Base-by-base conservation (phyloP, 805 yeast genomes). In the Candida nanaspora region DNA sequence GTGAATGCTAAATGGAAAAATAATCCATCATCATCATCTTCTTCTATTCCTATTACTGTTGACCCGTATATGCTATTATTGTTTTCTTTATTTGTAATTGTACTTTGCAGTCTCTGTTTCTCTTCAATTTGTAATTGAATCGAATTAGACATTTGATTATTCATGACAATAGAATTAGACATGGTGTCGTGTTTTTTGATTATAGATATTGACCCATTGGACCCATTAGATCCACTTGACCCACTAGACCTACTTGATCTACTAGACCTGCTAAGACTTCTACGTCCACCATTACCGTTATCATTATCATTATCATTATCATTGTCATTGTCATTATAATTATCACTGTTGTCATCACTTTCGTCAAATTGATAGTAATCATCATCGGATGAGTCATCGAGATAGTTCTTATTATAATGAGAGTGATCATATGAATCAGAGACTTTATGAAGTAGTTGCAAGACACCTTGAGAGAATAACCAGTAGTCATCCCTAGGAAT, bases 1-100 rank as follows among this genome's bases (percentile, higher is more conserved):
- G 83, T 76, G 49, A 75, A 72, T 2, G 83, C 80, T 28, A 80
- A 63, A 51, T 77, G 83, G 50, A 77, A 72, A 52, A 80, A 78
- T 38, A 55, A 52, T 26, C 69, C 67, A 39, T 66, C 74, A 23
- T 64, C 70, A 2, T 58, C 57, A 15, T 50, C 49, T 18, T 50
- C 49, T 19, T 50, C 54, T 5, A 37, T 30, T 14, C 32, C 25
- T 3, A 15, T n/a, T n/a, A n/a, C n/a, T n/a, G n/a, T n/a, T n/a
- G n/a, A n/a, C n/a, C n/a, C n/a, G n/a, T n/a, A n/a, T n/a, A n/a
- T n/a, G n/a, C n/a, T n/a, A n/a, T n/a, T n/a, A n/a, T n/a, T n/a
- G n/a, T n/a, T n/a, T n/a, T n/a, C n/a, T n/a, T n/a, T n/a, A n/a
- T n/a, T n/a, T n/a, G n/a, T n/a, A n/a, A n/a, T n/a, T n/a, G n/a